Base-by-base conservation (phyloP, 768 basidiomycete species). In the Polyporus arcularius region DNA sequence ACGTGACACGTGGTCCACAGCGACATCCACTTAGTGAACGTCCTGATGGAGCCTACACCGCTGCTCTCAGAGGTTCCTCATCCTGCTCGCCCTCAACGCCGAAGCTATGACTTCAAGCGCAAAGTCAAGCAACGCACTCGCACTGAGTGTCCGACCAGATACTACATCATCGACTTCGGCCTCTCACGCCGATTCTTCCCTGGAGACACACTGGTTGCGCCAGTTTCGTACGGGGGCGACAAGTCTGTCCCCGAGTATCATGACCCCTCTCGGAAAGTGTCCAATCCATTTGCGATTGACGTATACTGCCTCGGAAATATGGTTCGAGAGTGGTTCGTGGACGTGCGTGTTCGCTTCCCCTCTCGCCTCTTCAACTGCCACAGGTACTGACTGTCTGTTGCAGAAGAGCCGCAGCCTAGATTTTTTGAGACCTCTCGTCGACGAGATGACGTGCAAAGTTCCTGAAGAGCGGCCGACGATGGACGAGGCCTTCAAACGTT, bases 121-220 rank as follows among this genome's bases (percentile, higher is more conserved):
- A 21, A 72, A 69, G 0, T 59, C 21, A 46, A 45, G 16, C 53
- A 26, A 15, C 18, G 70, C 30, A 64, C 72, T 4, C 69, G 76
- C 38, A 74, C 72, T n/a, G 66, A 71, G 18, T 59, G 70, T 45
- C 71, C 75, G 3, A 74, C 78, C 11, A 71, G 72, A 11, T 58
- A 65, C 42, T 63, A 55, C 55, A 54, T 55, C 21, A 63, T 65
- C 40, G 58, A 67, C 43, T 67, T 63, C 31, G 64, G 65, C 8
- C 16, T 66, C 1, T 64, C 62, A 15, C 40, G 38, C 9, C 26
- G n/a, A n/a, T 66, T 63, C 42, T 39, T 41, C 4, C 51, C 38
- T 9, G 55, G 63, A 21, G 14, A 42, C 21, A 62, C 43, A 0
- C 51, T 57, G 4, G 28, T 59, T 1, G 51, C 42, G 11, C 64